These are phyloP conservation scores for Xylariaceae sp. DNA, from an alignment of 2,329 filamentous ascomycete species.

Conservation along the genomic window DNA sequence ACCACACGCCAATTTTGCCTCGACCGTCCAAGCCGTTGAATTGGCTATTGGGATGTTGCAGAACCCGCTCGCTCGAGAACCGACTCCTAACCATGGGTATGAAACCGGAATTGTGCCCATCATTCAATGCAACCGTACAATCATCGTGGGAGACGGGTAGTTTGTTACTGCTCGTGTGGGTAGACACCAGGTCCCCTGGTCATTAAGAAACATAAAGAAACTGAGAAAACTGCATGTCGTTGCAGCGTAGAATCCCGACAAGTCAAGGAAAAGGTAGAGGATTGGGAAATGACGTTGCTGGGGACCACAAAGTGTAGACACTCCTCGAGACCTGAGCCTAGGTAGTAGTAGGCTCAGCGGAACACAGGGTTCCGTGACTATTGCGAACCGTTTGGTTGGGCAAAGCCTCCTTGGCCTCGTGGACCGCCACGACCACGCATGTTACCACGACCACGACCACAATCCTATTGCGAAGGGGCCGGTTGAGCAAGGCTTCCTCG, in stretches of 20 bases:
- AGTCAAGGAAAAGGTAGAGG: background rate
- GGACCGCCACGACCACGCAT: no score
- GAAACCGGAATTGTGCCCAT: slow-evolving; percentile 21
- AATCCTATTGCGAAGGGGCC: slow-evolving; percentile 20
- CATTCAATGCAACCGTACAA: slow-evolving; percentile 26
- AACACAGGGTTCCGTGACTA: no score
- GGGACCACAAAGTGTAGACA: background rate
- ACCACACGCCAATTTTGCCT: slow-evolving; percentile 28
- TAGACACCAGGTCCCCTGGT: background rate
- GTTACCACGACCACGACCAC: no score
- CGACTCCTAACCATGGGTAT: slow-evolving; percentile 23
- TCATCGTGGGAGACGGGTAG: slow-evolving; percentile 2
- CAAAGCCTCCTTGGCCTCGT: no score
- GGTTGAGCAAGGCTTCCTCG: slow-evolving; percentile 27
- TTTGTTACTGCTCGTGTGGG: background rate
- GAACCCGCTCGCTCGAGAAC: slow-evolving; percentile 26
- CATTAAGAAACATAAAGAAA: background rate
- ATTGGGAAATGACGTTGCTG: background rate
- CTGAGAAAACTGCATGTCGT: background rate
- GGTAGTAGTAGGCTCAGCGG: no score
- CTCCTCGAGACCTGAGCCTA: background rate
- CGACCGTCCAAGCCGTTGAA: slow-evolving; percentile 20
- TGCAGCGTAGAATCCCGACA: background rate
- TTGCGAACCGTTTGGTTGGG: no score
- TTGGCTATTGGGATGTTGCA: slow-evolving; percentile 21